Base-by-base conservation (phyloP, 2,329 filamentous ascomycete genomes). In the Neopestalotiopsis sp. region DNA sequence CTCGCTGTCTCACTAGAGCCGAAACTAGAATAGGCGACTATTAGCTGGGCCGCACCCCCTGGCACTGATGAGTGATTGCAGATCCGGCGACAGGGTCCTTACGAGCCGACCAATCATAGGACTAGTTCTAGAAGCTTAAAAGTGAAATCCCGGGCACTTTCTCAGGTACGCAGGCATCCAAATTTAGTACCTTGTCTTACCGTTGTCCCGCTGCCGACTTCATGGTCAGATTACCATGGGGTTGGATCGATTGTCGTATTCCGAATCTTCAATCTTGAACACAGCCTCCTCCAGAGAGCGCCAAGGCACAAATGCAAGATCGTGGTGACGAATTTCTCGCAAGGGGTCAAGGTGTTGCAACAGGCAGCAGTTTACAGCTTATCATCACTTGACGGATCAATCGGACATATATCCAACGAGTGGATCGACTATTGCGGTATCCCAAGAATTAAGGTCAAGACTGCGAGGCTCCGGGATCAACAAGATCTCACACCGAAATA, bases 21-120 rank as follows among this genome's bases (percentile, higher is more conserved):
- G 3, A 10, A 2, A 52, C n/a, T 52, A 52, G 45, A 9, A 5
- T n/a, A 38, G 10, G 10, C 10, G 34, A 38, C 34, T 52, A 2
- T 20, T 52, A 52, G 45, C 45, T 20, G 7, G 9, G 6, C n/a
- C 4, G 45, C 24, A 28, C 17, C 14, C 45, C 45, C 30, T 42
- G 59, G 34, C 61, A 32, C 59, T 61, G 60, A 60, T 20, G 17
- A 28, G 24, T 28, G 24, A 3, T 28, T 20, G 45, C n/a, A 52
- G 45, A 52, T 52, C 45, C 17, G 52, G 13, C 49, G 62, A 60
- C 67, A 68, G 62, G 67, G 67, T 68, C 67, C 67, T 32, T 68
- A 68, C 67, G 67, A 68, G 62, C 61, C 38, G 67, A 30, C 67
- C 67, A 68, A 68, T 68, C 52, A 61, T 20, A 32, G 1, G 20